Conservation (phyloP, 345 rosid genomes). For the Syzygium grande region DNA sequence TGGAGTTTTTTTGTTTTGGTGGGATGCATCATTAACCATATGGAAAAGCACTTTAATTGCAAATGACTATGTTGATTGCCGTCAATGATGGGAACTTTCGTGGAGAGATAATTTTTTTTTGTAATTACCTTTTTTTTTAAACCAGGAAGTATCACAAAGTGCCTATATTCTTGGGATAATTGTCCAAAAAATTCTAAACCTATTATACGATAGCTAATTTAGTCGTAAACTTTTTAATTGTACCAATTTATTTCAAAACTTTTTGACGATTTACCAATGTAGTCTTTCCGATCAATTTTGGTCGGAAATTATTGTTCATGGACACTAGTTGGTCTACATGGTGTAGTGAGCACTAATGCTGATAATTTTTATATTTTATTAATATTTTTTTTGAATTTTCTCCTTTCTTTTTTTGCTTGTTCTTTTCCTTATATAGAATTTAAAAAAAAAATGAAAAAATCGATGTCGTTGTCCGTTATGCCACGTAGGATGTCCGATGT, state of each 20-base stretch:
- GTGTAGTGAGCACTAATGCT: not conserved
- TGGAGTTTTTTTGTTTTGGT: not conserved
- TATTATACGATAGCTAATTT: accelerated
- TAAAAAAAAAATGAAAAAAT: too few species aligned
- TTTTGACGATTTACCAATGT: accelerated
- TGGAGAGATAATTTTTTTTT: not conserved
- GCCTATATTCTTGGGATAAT: not conserved
- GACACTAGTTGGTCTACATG: not conserved
- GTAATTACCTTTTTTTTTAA: not conserved
- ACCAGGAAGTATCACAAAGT: not conserved
- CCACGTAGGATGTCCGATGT: too few species aligned
- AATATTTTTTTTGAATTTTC: not conserved
- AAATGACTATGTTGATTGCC: not conserved
- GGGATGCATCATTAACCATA: not conserved
- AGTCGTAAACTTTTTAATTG: not conserved
- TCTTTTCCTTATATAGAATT: too few species aligned
- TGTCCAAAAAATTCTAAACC: not conserved
- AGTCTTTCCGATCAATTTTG: not conserved
- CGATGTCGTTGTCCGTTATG: too few species aligned
- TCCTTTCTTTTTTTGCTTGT: not conserved
- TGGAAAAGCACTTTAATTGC: not conserved
- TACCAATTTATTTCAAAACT: accelerated
- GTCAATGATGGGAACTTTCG: not conserved
- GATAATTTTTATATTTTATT: not conserved
- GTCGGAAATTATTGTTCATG: accelerated